Evolutionary conservation across 202 grass and related monocot species (phyloP), one percentile per base, ranked within the genome.

Genomic region (Digitaria exilis): DNA sequence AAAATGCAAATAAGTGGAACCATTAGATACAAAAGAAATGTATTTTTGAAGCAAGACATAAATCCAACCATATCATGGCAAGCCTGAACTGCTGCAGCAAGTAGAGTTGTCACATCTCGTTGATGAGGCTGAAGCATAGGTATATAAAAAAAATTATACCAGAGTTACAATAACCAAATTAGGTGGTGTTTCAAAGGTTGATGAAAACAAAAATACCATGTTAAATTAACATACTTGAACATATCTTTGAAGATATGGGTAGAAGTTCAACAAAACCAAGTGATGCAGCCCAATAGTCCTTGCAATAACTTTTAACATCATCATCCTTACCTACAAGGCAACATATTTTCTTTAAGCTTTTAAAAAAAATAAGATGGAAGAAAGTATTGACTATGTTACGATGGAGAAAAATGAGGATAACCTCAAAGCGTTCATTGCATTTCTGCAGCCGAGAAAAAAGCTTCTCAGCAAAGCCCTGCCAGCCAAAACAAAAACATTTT

Each of bases 371-470:
- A 78, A 69, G 2, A 34, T 41, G 9, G 15, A 46, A 71, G 0
- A 73, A 73, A 21, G 4, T 19, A 25, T 67, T 52, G 3, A 7
- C 9, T 60, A 61, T 19, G 19, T 49, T 77, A 65, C 9, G n/a
- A 42, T 29, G 11, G 18, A 48, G 72, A 72, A 84, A 65, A 79
- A 59, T 43, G 48, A 9, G 73, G 19, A 54, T 37, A 78, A 98
- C 93, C 96, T 98, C 96, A 81, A 98, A 98, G 16, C 91, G 92
- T 78, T 98, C 96, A 45, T 92, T 95, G 83, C 89, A 90, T 83
- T 91, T 93, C 75, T 95, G 93, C 79, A 95, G 85, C 65, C 91
- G 93, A 84, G 93, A 95, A 41, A 98, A 95, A 68, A 98, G 80
- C 71, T 93, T n/a, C 74, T 98, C 96, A 69, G 93, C 89, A 76